These are phyloP conservation scores for Daldinia childiae DNA, from an alignment of 495 filamentous ascomycete species.

Conservation along the genomic window DNA sequence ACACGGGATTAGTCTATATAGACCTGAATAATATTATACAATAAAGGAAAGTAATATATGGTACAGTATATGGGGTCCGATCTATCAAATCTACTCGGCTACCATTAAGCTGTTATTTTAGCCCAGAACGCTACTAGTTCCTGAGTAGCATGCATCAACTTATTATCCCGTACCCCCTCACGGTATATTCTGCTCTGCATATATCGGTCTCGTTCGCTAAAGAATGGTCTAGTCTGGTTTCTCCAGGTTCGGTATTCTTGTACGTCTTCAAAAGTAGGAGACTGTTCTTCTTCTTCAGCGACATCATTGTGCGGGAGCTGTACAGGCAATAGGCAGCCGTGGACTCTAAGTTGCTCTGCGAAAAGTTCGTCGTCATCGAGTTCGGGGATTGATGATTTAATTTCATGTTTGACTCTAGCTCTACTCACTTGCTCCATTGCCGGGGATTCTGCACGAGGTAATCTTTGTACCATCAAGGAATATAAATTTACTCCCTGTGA, in stretches of 20 bases:
- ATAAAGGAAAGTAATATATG: neutral
- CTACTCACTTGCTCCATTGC: conserved; percentile 8
- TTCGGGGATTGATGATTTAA: neutral
- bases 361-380: conserved; percentile 11
- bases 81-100: neutral
- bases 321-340: conserved; percentile 23
- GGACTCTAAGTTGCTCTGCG: neutral
- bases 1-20: too few species aligned
- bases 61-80: neutral
- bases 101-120: neutral
- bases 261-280: conserved; percentile 13
- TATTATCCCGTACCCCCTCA: conserved; percentile 14
- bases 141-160: conserved; percentile 10
- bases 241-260: conserved; percentile 30
- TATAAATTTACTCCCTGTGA: conserved; percentile 22
- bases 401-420: neutral
- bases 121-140: conserved; percentile 27
- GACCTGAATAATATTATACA: neutral
- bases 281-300: conserved; percentile 1
- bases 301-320: neutral
- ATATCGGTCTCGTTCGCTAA: conserved; percentile 30
- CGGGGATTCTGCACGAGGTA: conserved; percentile 28
- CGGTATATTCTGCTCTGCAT: conserved; percentile 29
- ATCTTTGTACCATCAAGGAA: conserved; percentile 28
- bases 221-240: conserved; percentile 2